Evolutionary conservation across 371 early-diverging fungal genomes (phyloP).

Genomic region (Parasitella parasitica): DNA sequence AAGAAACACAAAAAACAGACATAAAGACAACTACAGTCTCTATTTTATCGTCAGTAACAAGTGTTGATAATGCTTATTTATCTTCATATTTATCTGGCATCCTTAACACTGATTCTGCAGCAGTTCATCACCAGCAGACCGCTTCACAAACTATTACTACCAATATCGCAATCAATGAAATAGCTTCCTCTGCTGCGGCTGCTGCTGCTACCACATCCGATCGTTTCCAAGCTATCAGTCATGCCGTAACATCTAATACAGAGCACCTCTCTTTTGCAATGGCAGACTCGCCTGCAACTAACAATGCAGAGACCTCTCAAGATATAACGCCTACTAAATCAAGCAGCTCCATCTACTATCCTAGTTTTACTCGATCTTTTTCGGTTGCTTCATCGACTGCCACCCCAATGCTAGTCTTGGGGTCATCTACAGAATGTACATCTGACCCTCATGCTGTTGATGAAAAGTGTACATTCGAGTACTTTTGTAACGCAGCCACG

Average conservation of each 20-base stretch:
- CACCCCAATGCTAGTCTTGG: slow-evolving; percentile 29
- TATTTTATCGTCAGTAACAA: not conserved
- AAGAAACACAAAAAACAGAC: not conserved
- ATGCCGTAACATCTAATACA: not conserved
- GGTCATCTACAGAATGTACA: slow-evolving; percentile 24
- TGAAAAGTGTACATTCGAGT: slow-evolving; percentile 21
- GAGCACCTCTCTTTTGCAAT: too few species aligned
- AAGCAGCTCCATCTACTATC: not conserved
- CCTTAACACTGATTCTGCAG: not conserved
- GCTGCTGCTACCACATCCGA: too few species aligned
- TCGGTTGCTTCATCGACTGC: slow-evolving; percentile 33
- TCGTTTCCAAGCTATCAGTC: not conserved
- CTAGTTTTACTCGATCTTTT: slow-evolving; percentile 15
- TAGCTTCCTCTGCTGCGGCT: not conserved
- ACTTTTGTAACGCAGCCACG: slow-evolving; percentile 34
- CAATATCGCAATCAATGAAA: not conserved
- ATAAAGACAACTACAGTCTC: not conserved
- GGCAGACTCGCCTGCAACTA: not conserved
- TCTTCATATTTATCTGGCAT: not conserved
- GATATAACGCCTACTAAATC: not conserved
- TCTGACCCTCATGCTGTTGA: slow-evolving; percentile 23
- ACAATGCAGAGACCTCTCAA: not conserved
- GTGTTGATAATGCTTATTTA: not conserved
- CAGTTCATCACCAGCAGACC: not conserved
- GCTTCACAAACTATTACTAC: not conserved